Percentiles rank a stretch among this genome's conserved stretches.
Evolutionary conservation across 108 stramenopile species (phyloP).

Genomic region (Nitzschia palea): DNA sequence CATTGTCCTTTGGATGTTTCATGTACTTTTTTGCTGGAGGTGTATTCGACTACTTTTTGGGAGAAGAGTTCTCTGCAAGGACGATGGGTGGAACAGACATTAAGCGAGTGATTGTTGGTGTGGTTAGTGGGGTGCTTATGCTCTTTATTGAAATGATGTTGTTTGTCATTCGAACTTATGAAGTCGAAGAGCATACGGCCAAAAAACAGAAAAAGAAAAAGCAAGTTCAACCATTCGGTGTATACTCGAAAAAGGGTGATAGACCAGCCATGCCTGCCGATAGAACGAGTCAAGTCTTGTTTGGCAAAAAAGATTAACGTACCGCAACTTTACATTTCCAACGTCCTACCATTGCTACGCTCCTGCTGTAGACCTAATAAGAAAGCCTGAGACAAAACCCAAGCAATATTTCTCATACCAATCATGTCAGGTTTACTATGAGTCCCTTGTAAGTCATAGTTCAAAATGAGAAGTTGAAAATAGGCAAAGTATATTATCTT

Average conservation of each 20-base stretch:
- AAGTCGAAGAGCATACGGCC: slow-evolving; percentile 58
- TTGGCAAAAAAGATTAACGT: background rate
- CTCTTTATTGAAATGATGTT: slow-evolving; percentile 87
- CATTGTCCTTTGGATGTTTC: slow-evolving; percentile 78
- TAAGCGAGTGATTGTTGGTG: slow-evolving; percentile 71
- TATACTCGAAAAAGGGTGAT: slow-evolving; percentile 28
- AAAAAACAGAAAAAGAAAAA: slow-evolving; percentile 64
- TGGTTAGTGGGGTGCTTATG: slow-evolving; percentile 74
- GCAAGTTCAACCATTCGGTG: slow-evolving; percentile 36
- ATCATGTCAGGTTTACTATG: no score
- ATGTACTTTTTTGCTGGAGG: slow-evolving; percentile 83
- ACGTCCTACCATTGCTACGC: no score
- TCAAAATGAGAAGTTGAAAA: no score
- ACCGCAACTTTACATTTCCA: no score
- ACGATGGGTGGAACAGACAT: slow-evolving; percentile 48
- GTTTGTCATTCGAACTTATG: slow-evolving; percentile 86
- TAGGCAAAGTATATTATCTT: no score
- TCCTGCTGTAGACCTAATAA: no score
- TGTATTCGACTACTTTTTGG: slow-evolving; percentile 54
- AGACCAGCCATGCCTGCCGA: slow-evolving; percentile 3
- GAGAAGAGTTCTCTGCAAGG: slow-evolving; percentile 14
- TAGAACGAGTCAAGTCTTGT: background rate
- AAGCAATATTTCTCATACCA: no score
- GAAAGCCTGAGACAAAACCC: no score
- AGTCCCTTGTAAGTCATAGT: no score